phyloP scores from a whole-genome alignment of 768 basidiomycete genomes.

The Psilocybe cubensis region DNA sequence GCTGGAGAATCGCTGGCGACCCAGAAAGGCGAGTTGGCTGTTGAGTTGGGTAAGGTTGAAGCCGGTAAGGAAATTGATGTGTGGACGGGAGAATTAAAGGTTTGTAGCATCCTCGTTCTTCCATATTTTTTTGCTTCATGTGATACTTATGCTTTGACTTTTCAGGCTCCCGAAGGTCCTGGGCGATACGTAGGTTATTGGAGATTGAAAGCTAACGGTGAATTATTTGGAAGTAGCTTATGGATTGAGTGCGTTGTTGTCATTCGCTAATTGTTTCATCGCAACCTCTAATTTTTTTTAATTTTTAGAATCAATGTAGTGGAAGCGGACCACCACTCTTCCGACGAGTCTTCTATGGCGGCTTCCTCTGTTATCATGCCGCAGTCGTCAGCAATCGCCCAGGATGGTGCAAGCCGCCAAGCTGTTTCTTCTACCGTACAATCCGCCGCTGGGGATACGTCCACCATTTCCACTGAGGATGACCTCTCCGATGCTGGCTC shows the following conservation, averaged over 20 bases:
- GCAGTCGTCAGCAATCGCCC: conserved; percentile 26
- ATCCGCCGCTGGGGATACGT: conserved; percentile 19
- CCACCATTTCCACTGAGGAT: conserved; percentile 27
- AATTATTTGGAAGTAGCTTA: conserved; percentile 71
- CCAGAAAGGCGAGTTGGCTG: conserved; percentile 17
- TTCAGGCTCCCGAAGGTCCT: conserved; percentile 70
- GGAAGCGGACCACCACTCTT: conserved; percentile 44
- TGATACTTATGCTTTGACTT: neutral
- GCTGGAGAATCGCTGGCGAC: conserved; percentile 59
- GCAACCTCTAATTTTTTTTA: conserved; percentile 5
- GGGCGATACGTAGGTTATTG: conserved; percentile 81
- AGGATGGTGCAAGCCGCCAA: conserved; percentile 18
- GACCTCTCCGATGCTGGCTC: conserved; percentile 42
- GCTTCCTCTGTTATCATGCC: conserved; percentile 48
- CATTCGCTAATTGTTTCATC: neutral
- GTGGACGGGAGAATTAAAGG: conserved; percentile 78
- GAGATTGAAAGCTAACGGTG: conserved; percentile 65
- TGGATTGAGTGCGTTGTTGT: conserved; percentile 77
- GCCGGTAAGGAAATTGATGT: conserved; percentile 65
- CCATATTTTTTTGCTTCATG: neutral
- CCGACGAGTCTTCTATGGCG: conserved; percentile 54
- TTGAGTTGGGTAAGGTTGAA: conserved; percentile 55
- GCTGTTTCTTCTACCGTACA: conserved; percentile 19
- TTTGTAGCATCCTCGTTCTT: conserved; percentile 34
- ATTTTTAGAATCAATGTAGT: conserved; percentile 64